Percentiles rank a stretch among this genome's conserved stretches.
These are phyloP conservation scores for Gynochthodes officinalis DNA, from an alignment of 257 asterid genomes.

Conservation along the genomic window DNA sequence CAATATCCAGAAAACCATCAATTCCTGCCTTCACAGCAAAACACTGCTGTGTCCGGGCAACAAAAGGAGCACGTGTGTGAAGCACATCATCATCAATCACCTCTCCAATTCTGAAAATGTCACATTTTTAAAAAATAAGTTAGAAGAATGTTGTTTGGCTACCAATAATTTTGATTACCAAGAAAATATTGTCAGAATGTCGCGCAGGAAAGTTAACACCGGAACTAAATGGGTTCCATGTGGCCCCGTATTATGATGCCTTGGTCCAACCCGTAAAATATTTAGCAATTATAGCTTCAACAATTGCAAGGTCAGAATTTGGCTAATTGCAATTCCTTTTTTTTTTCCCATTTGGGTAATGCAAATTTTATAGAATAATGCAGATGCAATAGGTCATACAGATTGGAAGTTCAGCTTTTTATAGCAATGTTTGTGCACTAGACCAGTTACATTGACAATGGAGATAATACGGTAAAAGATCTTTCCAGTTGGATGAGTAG, in stretches of 20 bases:
- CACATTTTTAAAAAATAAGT: not conserved
- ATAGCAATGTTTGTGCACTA: not conserved
- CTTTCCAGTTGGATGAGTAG: not conserved
- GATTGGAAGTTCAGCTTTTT: not conserved
- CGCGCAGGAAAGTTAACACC: not conserved
- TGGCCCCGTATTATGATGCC: not conserved
- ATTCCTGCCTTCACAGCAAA: constrained; percentile 97
- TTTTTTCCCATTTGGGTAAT: not conserved
- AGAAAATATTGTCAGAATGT: not conserved
- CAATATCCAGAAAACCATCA: constrained; percentile 92
- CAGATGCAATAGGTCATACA: not conserved
- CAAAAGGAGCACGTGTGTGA: constrained; percentile 91
- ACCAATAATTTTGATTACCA: not conserved
- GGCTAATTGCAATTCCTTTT: not conserved
- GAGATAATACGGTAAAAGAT: not conserved
- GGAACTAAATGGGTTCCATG: not conserved
- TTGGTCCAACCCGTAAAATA: not conserved
- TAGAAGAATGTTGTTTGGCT: not conserved
- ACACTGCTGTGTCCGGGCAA: constrained; percentile 96
- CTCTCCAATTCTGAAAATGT: constrained; percentile 70
- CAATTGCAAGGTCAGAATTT: not conserved
- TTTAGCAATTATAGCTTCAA: not conserved
- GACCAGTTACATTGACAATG: not conserved
- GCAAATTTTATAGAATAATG: not conserved
- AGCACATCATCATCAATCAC: constrained; percentile 95